Evolutionary conservation across 1,284 basidiomycete species (phyloP), one percentile per base, ranked within the genome.

Genomic region (Caloboletus inedulis): DNA sequence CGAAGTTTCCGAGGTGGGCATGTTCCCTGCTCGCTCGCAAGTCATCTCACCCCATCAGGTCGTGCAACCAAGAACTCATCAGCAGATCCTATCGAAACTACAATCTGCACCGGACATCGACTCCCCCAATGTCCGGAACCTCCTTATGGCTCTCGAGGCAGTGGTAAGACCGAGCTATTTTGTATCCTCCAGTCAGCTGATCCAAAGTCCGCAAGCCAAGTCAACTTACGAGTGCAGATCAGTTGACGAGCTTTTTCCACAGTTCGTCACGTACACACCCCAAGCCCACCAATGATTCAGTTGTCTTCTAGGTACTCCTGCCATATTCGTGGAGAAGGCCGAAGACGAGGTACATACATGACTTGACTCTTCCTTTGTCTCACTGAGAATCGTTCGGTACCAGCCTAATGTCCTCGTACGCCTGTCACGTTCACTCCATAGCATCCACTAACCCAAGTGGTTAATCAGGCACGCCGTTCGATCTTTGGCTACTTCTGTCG

Each of bases 401-500:
- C 33, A 69, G 66, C 56, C 69, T 2, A 68, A 58, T 37, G 47
- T 70, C 43, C 64, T 72, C 34, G 66, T 69, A 49, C 30, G 70
- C 44, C 29, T 31, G 35, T 43, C 36, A 23, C 14, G 7, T 31
- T 31, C 21, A 36, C 3, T 25, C 12, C 16, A 19, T 18, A 1
- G 9, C 31, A 9, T 23, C 42, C 30, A 27, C 29, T 47, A 14
- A 58, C 25, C 39, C 31, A 25, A 36, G 23, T 27, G 19, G 29
- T 33, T 37, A 27, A 35, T 30, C 31, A 72, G 69, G 72, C 73
- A 50, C 80, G 82, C 33, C 82, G 87, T n/a, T 91, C 89, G 1
- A 69, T 89, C 30, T 89, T 91, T 66, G 89, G 89, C 3, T 87
- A 82, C 60, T 91, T 91, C 59, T 82, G 79, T 59, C 83, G 89